Evolutionary conservation across 352 stramenopile species (phyloP).

Genomic region (Aphanomyces cochlioides): DNA sequence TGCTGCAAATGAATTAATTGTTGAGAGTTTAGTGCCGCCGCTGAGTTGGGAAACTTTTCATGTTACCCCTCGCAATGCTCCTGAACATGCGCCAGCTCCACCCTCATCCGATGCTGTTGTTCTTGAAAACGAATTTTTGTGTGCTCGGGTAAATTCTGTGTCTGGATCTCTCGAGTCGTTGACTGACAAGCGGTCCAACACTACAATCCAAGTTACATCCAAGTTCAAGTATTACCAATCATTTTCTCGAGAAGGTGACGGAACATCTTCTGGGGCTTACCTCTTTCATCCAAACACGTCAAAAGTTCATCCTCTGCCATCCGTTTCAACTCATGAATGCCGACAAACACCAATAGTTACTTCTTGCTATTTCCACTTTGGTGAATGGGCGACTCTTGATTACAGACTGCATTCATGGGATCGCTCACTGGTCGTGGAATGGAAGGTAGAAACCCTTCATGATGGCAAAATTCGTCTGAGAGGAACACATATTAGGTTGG

Average conservation of each 20-base stretch:
- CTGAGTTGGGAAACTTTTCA: constrained; percentile 40
- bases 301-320: constrained; percentile 45
- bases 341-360: neutral
- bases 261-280: constrained; percentile 94
- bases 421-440: neutral
- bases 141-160: constrained; percentile 47
- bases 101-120: constrained; percentile 33
- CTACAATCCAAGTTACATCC: constrained; percentile 48
- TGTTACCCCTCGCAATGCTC: neutral
- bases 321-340: neutral
- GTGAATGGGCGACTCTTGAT: constrained; percentile 88
- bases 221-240: constrained; percentile 66
- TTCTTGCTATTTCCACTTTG: constrained; percentile 72
- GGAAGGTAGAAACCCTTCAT: neutral
- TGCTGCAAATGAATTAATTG: constrained; percentile 61
- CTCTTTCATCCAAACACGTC: constrained; percentile 92
- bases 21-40: constrained; percentile 60
- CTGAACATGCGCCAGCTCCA: too few relatives aligned
- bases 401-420: constrained; percentile 63
- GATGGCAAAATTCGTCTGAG: neutral
- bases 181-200: constrained; percentile 66
- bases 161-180: constrained; percentile 57
- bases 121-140: constrained; percentile 60
- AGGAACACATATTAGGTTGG: neutral
- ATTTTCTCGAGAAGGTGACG: constrained; percentile 11